Evolutionary conservation across 371 early-diverging fungal genomes (phyloP), one percentile per base, ranked within the genome.

Genomic region (Apophysomyces trapeziformis): DNA sequence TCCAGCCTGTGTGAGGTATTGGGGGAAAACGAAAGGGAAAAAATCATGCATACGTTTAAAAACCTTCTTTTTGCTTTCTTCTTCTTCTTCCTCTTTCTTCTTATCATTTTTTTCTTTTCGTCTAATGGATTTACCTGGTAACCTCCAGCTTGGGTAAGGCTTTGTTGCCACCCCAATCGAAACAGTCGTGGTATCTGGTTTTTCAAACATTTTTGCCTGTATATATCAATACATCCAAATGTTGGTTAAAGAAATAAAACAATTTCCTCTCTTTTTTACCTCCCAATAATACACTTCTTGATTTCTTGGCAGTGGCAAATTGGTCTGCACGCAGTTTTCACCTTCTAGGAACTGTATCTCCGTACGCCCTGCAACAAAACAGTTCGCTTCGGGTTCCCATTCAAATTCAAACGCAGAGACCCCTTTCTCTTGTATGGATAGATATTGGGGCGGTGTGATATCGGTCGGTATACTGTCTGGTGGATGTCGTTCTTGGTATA

Each of bases 351-450:
- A 92, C 64, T 87, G 84, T n/a, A 93, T 76, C 66, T 93, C 94
- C 5, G 94, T 93, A 68, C 92, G 80, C 59, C 86, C 91, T 58
- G 90, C 86, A 6, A 91, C 88, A 77, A 89, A 85, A 16, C 84
- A 80, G 63, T 88, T 88, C 37, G 86, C 75, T 37, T 86, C 86
- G 57, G 86, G 83, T 13, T 91, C 87, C 54, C 89, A 84, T 58
- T 87, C 91, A 81, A 93, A 92, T 71, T 92, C 89, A 90, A 92
- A 93, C 12, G 94, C 94, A 43, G 87, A 87, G 1, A 93, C 93
- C 58, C 94, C 94, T 74, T 92, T 91, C 70, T 93, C 94, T 70
- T 89, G 89, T 60, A 93, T 92, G n/a, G 86, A 84, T 16, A 85
- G 68, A 45, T 81, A 73, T 61, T 89, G 89, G 7, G 88, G 84